A percentile compares a stretch with the other conserved stretches of the same genome.
phyloP scores from a whole-genome alignment of 1,139 yeast species.

The Suhomyces ambrosiae region DNA sequence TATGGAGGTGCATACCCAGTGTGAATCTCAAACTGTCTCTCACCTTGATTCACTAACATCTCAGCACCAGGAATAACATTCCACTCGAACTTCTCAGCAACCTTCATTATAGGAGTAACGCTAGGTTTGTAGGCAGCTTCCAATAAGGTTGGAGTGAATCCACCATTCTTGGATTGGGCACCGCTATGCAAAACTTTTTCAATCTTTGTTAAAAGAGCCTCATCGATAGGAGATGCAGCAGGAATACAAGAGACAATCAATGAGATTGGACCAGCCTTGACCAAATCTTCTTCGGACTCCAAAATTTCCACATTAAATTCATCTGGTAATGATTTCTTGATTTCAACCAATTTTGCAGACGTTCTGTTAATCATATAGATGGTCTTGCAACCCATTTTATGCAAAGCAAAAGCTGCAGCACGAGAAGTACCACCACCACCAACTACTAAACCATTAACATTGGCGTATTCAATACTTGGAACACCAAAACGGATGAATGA shows the following conservation, averaged over 20 bases:
- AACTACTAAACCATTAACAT: constrained; percentile 65
- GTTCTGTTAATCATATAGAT: constrained; percentile 88
- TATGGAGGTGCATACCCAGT: constrained; percentile 71
- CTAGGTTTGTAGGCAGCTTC: constrained; percentile 95
- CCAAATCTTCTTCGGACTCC: constrained; percentile 49
- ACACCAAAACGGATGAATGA: constrained; percentile 67
- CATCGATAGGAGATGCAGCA: constrained; percentile 76
- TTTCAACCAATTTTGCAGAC: constrained; percentile 57
- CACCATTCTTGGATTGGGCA: constrained; percentile 24
- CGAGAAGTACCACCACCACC: constrained; percentile 99
- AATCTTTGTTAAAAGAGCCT: constrained; percentile 46
- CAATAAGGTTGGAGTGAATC: constrained; percentile 58
- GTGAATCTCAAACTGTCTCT: constrained; percentile 80
- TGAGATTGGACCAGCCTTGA: constrained; percentile 48
- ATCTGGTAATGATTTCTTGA: constrained; percentile 63
- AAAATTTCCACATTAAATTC: constrained; percentile 62
- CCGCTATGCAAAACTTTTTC: constrained; percentile 51
- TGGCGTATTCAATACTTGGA: constrained; percentile 39
- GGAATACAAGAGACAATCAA: constrained; percentile 87
- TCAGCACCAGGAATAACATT: constrained; percentile 81
- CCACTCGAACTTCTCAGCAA: constrained; percentile 72
- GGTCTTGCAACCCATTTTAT: constrained; percentile 71
- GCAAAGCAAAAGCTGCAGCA: constrained; percentile 89
- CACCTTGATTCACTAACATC: constrained; percentile 91
- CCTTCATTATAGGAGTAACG: constrained; percentile 78